Evolutionary conservation across 1,139 yeast genomes (phyloP).

Genomic region (Candida dubliniensis): DNA sequence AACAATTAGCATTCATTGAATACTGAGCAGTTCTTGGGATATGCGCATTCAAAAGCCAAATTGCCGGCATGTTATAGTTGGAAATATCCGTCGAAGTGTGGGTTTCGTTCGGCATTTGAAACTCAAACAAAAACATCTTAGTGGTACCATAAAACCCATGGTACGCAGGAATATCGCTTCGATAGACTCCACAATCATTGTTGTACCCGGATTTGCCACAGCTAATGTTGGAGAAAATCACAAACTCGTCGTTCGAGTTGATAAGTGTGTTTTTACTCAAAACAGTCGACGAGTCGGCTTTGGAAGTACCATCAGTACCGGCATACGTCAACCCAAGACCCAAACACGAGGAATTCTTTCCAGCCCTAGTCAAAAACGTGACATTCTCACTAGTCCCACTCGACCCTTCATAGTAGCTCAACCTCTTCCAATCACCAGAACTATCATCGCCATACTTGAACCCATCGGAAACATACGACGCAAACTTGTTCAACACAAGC

Average conservation of each 20-base stretch:
- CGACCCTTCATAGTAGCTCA: slow-evolving; percentile 63
- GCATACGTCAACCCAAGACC: slow-evolving; percentile 88
- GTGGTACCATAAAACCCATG: slow-evolving; percentile 81
- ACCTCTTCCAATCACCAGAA: slow-evolving; percentile 66
- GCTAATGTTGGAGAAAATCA: slow-evolving; percentile 67
- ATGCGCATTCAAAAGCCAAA: slow-evolving; percentile 92
- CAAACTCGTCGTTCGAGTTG: slow-evolving; percentile 71
- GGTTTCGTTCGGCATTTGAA: slow-evolving; percentile 80
- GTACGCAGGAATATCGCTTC: slow-evolving; percentile 84
- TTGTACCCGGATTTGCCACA: slow-evolving; percentile 53
- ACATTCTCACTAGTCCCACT: slow-evolving; percentile 53
- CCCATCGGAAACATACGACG: slow-evolving; percentile 47
- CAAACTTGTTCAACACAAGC: slow-evolving; percentile 72
- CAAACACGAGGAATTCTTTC: slow-evolving; percentile 71
- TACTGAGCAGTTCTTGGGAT: slow-evolving; percentile 94
- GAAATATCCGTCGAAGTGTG: slow-evolving; percentile 39
- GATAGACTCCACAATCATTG: slow-evolving; percentile 83
- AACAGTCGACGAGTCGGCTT: slow-evolving; percentile 62
- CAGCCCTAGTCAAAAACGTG: slow-evolving; percentile 80
- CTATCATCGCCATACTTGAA: slow-evolving; percentile 33
- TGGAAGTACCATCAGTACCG: slow-evolving; percentile 66
- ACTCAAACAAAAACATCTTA: slow-evolving; percentile 88
- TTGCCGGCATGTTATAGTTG: slow-evolving; percentile 88
- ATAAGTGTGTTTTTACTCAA: slow-evolving; percentile 60
- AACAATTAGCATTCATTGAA: slow-evolving; percentile 61